These are phyloP conservation scores for Aspergillus sp. DNA, from an alignment of 2,329 filamentous ascomycete genomes.

Conservation along the genomic window DNA sequence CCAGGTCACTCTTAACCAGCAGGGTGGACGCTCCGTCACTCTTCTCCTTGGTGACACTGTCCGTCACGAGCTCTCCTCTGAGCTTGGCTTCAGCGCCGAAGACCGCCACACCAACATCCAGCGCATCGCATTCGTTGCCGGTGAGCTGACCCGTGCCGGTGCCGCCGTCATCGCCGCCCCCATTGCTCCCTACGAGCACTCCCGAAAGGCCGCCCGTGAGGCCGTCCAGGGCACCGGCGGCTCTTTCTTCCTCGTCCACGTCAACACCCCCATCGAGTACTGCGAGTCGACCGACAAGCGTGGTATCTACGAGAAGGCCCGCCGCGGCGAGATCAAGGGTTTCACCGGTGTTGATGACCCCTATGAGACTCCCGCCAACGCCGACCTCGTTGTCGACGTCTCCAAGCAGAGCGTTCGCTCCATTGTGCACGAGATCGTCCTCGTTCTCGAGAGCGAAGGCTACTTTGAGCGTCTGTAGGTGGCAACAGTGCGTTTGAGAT, in stretches of 20 bases:
- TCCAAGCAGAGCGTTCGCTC: constrained; percentile 86
- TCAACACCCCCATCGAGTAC: constrained; percentile 87
- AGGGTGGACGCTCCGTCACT: constrained; percentile 90
- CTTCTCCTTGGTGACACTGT: constrained; percentile 95
- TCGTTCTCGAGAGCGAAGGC: constrained; percentile 86
- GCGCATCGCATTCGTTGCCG: constrained; percentile 93
- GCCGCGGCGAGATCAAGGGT: constrained; percentile 89
- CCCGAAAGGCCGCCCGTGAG: constrained; percentile 75
- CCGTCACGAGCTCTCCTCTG: constrained; percentile 85
- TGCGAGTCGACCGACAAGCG: constrained; percentile 93
- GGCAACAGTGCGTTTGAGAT: constrained; percentile 8
- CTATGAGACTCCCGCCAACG: constrained; percentile 80
- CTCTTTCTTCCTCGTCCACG: constrained; percentile 92
- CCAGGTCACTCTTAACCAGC: constrained; percentile 96
- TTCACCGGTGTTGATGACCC: constrained; percentile 98
- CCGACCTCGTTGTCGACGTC: constrained; percentile 80
- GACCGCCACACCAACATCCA: constrained; percentile 94
- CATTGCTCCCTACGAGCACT: constrained; percentile 86
- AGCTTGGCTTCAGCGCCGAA: constrained; percentile 90
- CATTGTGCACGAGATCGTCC: constrained; percentile 93
- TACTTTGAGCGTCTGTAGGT: constrained; percentile 67
- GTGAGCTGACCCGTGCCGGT: constrained; percentile 88
- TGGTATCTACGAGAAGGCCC: constrained; percentile 81
- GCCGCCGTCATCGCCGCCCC: constrained; percentile 94
- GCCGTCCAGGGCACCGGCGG: constrained; percentile 74